Percentiles rank a stretch among this genome's conserved stretches.
Conservation (phyloP, 495 filamentous ascomycete genomes). For the Haplographium delicatum region DNA sequence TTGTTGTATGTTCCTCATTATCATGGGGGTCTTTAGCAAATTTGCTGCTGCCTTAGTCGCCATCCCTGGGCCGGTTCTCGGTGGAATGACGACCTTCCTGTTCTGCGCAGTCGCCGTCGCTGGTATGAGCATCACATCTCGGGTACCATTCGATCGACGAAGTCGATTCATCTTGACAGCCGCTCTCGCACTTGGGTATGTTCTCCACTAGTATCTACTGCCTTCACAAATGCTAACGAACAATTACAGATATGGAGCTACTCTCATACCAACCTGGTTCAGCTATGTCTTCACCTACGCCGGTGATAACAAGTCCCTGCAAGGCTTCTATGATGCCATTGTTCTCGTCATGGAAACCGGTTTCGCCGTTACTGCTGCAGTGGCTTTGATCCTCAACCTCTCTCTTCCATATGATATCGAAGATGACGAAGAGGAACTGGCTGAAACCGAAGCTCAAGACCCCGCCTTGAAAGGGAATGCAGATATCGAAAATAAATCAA, state of each 20-base stretch:
- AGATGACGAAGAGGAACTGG: constrained; percentile 8
- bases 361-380: constrained; percentile 64
- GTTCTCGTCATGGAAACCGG: constrained; percentile 78
- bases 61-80: constrained; percentile 75
- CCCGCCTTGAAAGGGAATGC: not conserved
- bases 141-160: constrained; percentile 72
- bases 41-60: constrained; percentile 49
- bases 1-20: constrained; percentile 62
- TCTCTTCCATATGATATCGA: constrained; percentile 68
- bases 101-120: constrained; percentile 81
- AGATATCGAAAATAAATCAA: not conserved
- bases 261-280: constrained; percentile 77
- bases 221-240: not conserved
- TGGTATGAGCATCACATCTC: constrained; percentile 77
- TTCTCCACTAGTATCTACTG: not conserved
- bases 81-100: constrained; percentile 91
- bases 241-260: constrained; percentile 48
- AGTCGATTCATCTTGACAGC: constrained; percentile 87
- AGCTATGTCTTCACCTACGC: constrained; percentile 64
- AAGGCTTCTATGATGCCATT: constrained; percentile 79
- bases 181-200: constrained; percentile 64
- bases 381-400: constrained; percentile 69
- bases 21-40: constrained; percentile 37
- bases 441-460: not conserved
- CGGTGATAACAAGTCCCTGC: constrained; percentile 63